Conservation (phyloP, 164 flowering plant genomes). For the Umbellularia californica region DNA sequence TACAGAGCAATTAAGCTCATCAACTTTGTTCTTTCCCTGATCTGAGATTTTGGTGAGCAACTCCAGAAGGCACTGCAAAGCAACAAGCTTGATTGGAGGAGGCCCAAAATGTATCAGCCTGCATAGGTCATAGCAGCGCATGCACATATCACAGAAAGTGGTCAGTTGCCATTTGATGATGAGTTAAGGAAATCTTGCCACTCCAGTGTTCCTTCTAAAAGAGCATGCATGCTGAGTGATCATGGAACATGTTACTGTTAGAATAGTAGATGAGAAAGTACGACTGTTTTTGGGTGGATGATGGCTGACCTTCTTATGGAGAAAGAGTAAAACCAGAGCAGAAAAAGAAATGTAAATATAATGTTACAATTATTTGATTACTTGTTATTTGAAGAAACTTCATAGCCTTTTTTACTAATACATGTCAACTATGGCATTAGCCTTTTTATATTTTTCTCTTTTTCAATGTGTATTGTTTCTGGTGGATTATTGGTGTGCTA, state of each 20-base stretch:
- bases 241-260: constrained; percentile 13
- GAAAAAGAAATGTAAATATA: constrained; percentile 26
- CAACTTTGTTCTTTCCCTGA: constrained; percentile 25
- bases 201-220: constrained; percentile 47
- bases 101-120: constrained; percentile 79
- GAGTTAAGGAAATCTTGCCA: constrained; percentile 46
- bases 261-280: background rate
- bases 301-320: constrained; percentile 61
- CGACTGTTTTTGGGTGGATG: background rate
- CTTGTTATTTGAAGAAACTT: too few species aligned
- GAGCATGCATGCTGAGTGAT: constrained; percentile 38
- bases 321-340: constrained; percentile 55
- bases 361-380: too few species aligned
- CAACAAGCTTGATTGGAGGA: constrained; percentile 55
- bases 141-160: constrained; percentile 33
- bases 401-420: too few species aligned
- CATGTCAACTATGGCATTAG: too few species aligned
- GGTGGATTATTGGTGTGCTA: too few species aligned
- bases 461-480: too few species aligned
- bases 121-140: constrained; percentile 66
- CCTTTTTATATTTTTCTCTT: too few species aligned
- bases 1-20: constrained; percentile 33
- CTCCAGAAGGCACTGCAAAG: constrained; percentile 74
- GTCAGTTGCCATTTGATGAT: constrained; percentile 15
- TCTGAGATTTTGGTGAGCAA: constrained; percentile 45